Evolutionary conservation across 106 monocot genomes (phyloP).

Genomic region (Dioscorea zingiberensis): DNA sequence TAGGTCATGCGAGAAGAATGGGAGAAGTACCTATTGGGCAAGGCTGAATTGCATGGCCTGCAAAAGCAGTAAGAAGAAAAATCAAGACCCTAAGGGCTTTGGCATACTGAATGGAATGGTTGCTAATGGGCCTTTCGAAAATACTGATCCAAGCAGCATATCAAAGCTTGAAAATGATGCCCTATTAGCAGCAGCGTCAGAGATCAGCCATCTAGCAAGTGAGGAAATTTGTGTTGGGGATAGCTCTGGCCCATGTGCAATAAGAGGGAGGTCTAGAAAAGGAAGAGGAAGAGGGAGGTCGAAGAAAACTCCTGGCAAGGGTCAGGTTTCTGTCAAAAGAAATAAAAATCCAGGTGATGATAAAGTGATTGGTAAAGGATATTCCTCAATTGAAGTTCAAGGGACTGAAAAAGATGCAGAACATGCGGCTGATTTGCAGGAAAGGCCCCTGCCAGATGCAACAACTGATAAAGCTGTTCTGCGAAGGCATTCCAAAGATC

Average conservation of each 20-base stretch:
- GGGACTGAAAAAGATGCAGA: constrained; percentile 8
- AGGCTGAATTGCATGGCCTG: constrained; percentile 64
- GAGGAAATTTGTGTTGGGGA: constrained; percentile 24
- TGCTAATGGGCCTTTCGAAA: constrained; percentile 35
- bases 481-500: constrained; percentile 15
- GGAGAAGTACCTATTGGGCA: constrained; percentile 91
- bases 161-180: constrained; percentile 81
- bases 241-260: constrained; percentile 10
- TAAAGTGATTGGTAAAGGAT: constrained; percentile 1
- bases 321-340: constrained; percentile 16
- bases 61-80: constrained; percentile 56
- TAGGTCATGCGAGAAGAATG: constrained; percentile 91
- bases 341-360: constrained; percentile 13
- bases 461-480: constrained; percentile 16
- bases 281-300: constrained; percentile 33
- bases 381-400: constrained; percentile 8
- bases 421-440: constrained; percentile 3
- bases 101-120: constrained; percentile 75
- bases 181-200: constrained; percentile 72
- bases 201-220: constrained; percentile 32
- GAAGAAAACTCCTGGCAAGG: constrained; percentile 19
- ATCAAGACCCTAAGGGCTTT: constrained; percentile 75
- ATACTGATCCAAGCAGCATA: constrained; percentile 46
- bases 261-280: constrained; percentile 19
- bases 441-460: neutral